phyloP scores from a whole-genome alignment of 208 protist genomes.

The Tritrichomonas musculus region DNA sequence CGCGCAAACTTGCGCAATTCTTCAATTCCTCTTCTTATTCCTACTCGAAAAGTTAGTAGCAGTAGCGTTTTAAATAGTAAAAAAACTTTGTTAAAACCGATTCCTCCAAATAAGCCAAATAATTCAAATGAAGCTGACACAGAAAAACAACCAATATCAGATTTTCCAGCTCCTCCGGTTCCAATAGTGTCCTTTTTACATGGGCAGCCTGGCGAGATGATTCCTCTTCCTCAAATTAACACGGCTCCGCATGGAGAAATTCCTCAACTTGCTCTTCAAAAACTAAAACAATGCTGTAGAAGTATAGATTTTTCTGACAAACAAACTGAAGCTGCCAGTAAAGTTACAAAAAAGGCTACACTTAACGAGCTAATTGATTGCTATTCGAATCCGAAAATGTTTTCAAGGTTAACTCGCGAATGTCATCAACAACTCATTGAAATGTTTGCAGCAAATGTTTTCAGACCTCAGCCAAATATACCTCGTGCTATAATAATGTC shows the following conservation, averaged over 20 bases:
- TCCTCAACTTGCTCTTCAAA: constrained; percentile 21
- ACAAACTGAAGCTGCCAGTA: not conserved
- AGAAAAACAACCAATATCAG: constrained; percentile 25
- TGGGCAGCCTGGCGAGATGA: not conserved
- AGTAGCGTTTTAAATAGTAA: not conserved
- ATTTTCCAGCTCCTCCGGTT: not conserved
- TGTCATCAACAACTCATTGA: not conserved
- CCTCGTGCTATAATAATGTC: not conserved
- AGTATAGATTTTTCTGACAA: not conserved
- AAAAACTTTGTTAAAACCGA: not conserved
- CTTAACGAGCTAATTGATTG: constrained; percentile 25
- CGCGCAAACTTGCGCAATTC: too few relatives aligned
- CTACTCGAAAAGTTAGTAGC: too few relatives aligned
- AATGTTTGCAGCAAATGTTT: constrained; percentile 23
- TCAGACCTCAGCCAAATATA: not conserved
- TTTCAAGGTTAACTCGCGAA: not conserved
- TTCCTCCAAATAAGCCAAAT: not conserved
- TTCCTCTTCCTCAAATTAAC: not conserved
- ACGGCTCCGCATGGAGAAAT: constrained; percentile 7
- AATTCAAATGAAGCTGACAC: not conserved
- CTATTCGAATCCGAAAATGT: not conserved
- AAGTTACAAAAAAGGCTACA: not conserved
- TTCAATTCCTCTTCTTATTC: too few relatives aligned
- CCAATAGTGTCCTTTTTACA: not conserved
- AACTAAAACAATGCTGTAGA: constrained; percentile 18